Base-by-base conservation (phyloP, 108 stramenopile genomes). In the Skeletonema menzelii region DNA sequence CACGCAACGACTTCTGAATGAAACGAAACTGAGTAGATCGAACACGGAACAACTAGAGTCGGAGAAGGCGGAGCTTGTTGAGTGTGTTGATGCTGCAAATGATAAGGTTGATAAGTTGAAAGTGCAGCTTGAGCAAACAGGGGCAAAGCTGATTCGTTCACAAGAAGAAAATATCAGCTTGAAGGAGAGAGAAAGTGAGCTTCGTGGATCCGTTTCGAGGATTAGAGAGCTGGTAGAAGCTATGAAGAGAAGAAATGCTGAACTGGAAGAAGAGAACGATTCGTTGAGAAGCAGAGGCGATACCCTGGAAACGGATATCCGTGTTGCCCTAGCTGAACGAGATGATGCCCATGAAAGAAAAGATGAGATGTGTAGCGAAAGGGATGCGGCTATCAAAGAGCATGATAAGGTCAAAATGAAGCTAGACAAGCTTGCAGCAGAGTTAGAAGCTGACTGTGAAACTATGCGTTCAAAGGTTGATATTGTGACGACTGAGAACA, bases 361-460 rank as follows among this genome's bases (percentile, higher is more conserved):
- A 1, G 59, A 56, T 32, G 42, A 60, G 19, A 47, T 79, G 42
- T 53, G 44, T 5, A 60, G 22, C 47, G 65, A 56, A 19, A 70
- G 59, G 63, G 66, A 67, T 44, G 30, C n/a, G 28, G 55, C 65
- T 11, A n/a, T 62, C 19, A 8, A 56, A 15, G 70, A 72, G 32
- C 71, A 32, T 53, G 70, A 72, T 46, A 63, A 26, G 2, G 20
- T 56, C 22, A 49, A 53, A 35, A 28, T 63, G 42, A 79, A 56
- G 28, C 65, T 67, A 5, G 70, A 79, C 61, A 72, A 40, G 44
- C 49, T 72, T 28, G 60, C 67, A 67, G 77, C 77, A 44, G 71
- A 79, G 19, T 72, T 66, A 32, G 69, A 79, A 65, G 70, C 76
- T 19, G 76, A 77, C 56, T 66, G 65, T 35, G 69, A 70, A 66